Conservation (phyloP, 192 early-diverging fungal genomes). For the Backusella luteola region DNA sequence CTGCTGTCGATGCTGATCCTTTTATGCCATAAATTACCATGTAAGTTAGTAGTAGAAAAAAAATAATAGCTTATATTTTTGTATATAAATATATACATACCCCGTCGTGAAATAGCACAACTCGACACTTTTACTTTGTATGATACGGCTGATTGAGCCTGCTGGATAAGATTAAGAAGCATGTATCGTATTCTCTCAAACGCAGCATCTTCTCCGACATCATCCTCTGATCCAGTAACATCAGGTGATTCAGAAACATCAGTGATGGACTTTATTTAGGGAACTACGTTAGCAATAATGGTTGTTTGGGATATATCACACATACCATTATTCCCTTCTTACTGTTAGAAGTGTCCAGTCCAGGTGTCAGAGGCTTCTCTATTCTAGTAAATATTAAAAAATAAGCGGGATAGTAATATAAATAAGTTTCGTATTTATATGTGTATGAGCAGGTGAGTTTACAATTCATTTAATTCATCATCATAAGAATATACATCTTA, state of each 20-base stretch:
- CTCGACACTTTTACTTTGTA: slow-evolving; percentile 14
- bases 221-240: slow-evolving; percentile 6
- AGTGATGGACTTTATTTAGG: neutral
- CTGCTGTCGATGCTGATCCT: neutral
- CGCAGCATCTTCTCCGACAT: slow-evolving; percentile 19
- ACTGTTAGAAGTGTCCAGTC: neutral
- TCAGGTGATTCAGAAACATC: slow-evolving; percentile 13
- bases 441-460: slow-evolving; percentile 2
- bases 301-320: neutral
- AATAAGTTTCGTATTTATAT: neutral
- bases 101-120: neutral
- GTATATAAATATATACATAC: neutral
- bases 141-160: slow-evolving; percentile 20
- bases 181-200: slow-evolving; percentile 18
- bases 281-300: neutral
- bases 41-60: neutral
- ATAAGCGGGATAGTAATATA: neutral
- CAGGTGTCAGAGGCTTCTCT: neutral
- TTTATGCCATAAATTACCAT: neutral
- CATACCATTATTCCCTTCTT: slow-evolving; percentile 18
- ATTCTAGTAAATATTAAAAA: neutral
- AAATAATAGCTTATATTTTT: neutral
- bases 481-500: neutral
- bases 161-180: slow-evolving; percentile 19
- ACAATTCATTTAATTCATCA: slow-evolving; percentile 1